These are phyloP conservation scores for Nemania sp. DNA, from an alignment of 2,329 filamentous ascomycete species.

Conservation along the genomic window DNA sequence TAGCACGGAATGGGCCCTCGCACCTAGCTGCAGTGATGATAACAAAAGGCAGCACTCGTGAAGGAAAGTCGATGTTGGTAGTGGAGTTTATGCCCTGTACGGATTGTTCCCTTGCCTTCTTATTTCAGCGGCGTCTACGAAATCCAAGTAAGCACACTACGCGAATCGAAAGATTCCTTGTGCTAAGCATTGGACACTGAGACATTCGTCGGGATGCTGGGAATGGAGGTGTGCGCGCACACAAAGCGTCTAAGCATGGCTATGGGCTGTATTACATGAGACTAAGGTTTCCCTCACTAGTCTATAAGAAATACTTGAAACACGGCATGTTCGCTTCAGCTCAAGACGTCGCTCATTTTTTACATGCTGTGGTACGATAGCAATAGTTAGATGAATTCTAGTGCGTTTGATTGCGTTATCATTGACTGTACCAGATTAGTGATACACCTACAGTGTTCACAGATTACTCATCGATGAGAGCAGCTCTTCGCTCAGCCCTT, in stretches of 20 bases:
- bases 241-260: constrained; percentile 4
- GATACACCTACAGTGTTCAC: no score
- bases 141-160: background rate
- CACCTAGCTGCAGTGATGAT: constrained; percentile 10
- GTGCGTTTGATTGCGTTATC: no score
- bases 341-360: background rate
- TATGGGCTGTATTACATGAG: constrained; percentile 12
- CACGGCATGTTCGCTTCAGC: constrained; percentile 22
- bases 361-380: background rate
- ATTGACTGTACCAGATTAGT: no score
- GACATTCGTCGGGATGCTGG: constrained; percentile 4
- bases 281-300: constrained; percentile 3
- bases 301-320: constrained; percentile 24
- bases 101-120: constrained; percentile 18
- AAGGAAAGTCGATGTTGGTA: background rate
- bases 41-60: background rate
- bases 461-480: no score
- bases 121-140: background rate
- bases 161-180: background rate
- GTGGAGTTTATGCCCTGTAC: constrained; percentile 14
- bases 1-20: constrained; percentile 1
- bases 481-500: no score
- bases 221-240: constrained; percentile 14
- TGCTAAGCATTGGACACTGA: background rate
- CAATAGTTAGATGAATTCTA: no score